Evolutionary conservation across 306 rosid genomes (phyloP).

Genomic region (Arachis hypogaea): DNA sequence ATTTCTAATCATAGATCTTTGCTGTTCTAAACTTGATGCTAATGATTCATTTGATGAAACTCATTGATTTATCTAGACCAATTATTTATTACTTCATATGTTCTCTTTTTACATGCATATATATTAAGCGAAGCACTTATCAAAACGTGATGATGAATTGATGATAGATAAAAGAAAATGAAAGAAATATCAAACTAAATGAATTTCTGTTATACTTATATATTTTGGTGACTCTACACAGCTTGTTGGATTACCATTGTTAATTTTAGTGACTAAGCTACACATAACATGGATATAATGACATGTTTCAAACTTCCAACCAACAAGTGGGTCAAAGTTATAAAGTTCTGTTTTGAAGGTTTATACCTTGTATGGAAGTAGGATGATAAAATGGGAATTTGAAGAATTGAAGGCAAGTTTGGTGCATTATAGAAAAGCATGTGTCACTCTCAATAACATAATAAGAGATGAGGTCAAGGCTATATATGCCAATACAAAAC

Average conservation of each 20-base stretch:
- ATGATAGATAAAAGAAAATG: too few relatives aligned
- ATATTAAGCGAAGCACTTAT: too few relatives aligned
- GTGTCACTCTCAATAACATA: slow-evolving; percentile 24
- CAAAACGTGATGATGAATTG: too few relatives aligned
- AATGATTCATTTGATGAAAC: too few relatives aligned
- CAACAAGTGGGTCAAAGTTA: not conserved
- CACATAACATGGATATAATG: too few relatives aligned
- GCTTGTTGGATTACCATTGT: not conserved
- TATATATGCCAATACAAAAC: slow-evolving; percentile 8
- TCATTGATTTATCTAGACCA: too few relatives aligned
- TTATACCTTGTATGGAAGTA: not conserved
- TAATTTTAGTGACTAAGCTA: too few relatives aligned
- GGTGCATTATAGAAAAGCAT: not conserved
- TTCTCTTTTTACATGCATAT: too few relatives aligned
- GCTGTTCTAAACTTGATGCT: not conserved
- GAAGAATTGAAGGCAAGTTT: slow-evolving; percentile 24
- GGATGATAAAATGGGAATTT: not conserved
- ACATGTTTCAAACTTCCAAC: too few relatives aligned
- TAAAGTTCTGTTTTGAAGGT: slow-evolving; percentile 1
- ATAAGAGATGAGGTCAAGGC: not conserved
- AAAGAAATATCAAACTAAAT: too few relatives aligned
- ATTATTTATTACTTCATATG: too few relatives aligned
- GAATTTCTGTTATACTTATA: too few relatives aligned
- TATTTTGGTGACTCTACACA: not conserved
- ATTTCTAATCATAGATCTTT: slow-evolving; percentile 4